These are phyloP conservation scores for Blastomyces gilchristii DNA, from an alignment of 2,329 filamentous ascomycete genomes.

Conservation along the genomic window DNA sequence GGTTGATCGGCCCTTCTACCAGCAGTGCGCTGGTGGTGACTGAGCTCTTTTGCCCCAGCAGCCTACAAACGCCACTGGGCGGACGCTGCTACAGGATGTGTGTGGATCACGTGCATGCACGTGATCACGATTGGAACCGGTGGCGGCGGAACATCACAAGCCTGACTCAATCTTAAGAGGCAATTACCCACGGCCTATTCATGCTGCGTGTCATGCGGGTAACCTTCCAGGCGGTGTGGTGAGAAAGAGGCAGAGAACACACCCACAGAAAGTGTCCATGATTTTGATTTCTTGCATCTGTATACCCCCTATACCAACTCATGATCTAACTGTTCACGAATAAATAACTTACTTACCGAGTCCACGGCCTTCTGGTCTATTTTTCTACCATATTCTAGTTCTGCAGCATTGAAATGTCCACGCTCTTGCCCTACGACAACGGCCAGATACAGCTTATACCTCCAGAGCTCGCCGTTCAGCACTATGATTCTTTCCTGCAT, in stretches of 20 bases:
- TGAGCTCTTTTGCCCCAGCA: too few species aligned
- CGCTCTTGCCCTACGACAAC: not conserved
- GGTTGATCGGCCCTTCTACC: too few species aligned
- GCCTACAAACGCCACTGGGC: too few species aligned
- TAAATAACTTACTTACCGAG: not conserved
- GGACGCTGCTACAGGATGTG: too few species aligned
- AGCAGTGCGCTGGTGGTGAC: too few species aligned
- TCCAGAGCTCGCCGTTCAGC: slow-evolving; percentile 21
- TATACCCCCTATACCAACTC: not conserved
- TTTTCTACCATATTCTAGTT: not conserved
- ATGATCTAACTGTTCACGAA: not conserved
- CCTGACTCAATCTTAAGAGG: not conserved
- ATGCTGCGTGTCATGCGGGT: not conserved
- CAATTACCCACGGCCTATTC: not conserved
- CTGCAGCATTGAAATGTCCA: not conserved
- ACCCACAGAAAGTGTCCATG: not conserved
- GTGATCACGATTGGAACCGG: too few species aligned
- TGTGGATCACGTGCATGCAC: too few species aligned
- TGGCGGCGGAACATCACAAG: slow-evolving; percentile 1
- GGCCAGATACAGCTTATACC: slow-evolving; percentile 15
- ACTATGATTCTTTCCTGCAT: slow-evolving; percentile 38
- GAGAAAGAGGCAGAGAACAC: not conserved
- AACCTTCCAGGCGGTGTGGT: not conserved
- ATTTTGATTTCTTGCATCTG: not conserved
- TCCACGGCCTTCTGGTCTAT: not conserved